Base-by-base conservation (phyloP, 1,284 basidiomycete species). In the Blastosporella zonata region DNA sequence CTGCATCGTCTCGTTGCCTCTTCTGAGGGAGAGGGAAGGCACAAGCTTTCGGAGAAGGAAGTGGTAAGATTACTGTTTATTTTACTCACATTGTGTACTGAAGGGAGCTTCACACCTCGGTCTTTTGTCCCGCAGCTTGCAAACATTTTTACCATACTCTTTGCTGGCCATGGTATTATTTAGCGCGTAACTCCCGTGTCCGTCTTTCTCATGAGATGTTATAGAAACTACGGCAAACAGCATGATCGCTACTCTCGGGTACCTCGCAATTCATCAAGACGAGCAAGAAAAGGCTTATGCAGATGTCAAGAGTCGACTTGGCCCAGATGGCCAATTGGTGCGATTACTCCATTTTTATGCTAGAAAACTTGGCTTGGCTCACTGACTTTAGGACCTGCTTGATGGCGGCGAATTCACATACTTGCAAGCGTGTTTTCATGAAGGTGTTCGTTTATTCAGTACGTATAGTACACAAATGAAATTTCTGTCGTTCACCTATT, bases 81-180 rank as follows among this genome's bases (percentile, higher is more conserved):
- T 42, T 9, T 3, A 3, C 31, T 9, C 50, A 20, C 21, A 28
- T 33, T 6, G 12, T n/a, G n/a, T n/a, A n/a, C n/a, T n/a, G n/a
- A n/a, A n/a, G n/a, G n/a, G 23, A 40, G 3, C 29, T 12, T 27
- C 9, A 36, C 28, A 9, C 8, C 9, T 22, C 21, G 3, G 17
- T 40, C n/a, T 35, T 7, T 37, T 34, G 20, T 36, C 17, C 39
- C 21, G 28, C 37, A 62, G 59, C 54, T 66, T 21, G 60, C 57
- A 3, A 67, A 69, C 41, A 59, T 58, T 5, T 68, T 65, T 38
- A 55, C 59, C 2, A 47, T 69, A 21, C 48, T 65, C 44, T 63
- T 68, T 42, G 64, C 66, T 39, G 67, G 66, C 6, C 64, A 67
- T 53, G 65, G 66, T 65, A 53, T 40, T 29, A 9, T 43, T 13